A percentile compares a stretch with the other conserved stretches of the same genome.
These are phyloP conservation scores for Phanerochaete carnosa DNA, from an alignment of 768 basidiomycete genomes.

Conservation along the genomic window DNA sequence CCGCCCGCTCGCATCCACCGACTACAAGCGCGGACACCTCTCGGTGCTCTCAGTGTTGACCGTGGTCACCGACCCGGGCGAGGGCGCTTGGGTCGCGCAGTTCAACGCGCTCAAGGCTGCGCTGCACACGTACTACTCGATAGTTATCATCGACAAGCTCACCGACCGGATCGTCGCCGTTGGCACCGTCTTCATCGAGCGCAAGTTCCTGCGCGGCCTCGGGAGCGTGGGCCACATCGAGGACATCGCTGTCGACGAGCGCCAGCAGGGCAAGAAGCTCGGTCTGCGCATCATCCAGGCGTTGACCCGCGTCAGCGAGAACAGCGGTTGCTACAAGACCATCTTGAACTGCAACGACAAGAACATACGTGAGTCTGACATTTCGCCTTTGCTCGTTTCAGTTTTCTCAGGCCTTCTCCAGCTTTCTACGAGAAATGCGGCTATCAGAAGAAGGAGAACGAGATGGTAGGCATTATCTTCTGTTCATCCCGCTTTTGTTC, in stretches of 20 bases:
- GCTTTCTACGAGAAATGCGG: slow-evolving; percentile 99
- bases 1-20: slow-evolving; percentile 84
- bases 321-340: slow-evolving; percentile 87
- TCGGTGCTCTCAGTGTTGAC: slow-evolving; percentile 76
- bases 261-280: slow-evolving; percentile 87
- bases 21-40: slow-evolving; percentile 81
- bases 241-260: slow-evolving; percentile 91
- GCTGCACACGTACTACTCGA: slow-evolving; percentile 69
- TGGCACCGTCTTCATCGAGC: slow-evolving; percentile 85
- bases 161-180: slow-evolving; percentile 81
- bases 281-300: slow-evolving; percentile 86
- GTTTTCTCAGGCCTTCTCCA: slow-evolving; percentile 29
- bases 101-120: slow-evolving; percentile 56
- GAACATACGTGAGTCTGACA: slow-evolving; percentile 77
- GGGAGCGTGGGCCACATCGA: slow-evolving; percentile 94
- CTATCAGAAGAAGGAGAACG: slow-evolving; percentile 83
- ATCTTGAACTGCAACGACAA: slow-evolving; percentile 91
- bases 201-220: slow-evolving; percentile 88
- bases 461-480: slow-evolving; percentile 64
- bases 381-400: background rate
- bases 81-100: slow-evolving; percentile 64
- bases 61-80: slow-evolving; percentile 62
- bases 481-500: background rate
- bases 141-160: slow-evolving; percentile 77
- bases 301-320: slow-evolving; percentile 80